Evolutionary conservation across 2,329 filamentous ascomycete genomes (phyloP), one percentile per base, ranked within the genome.

Genomic region (Arthrobotrys megalospora): DNA sequence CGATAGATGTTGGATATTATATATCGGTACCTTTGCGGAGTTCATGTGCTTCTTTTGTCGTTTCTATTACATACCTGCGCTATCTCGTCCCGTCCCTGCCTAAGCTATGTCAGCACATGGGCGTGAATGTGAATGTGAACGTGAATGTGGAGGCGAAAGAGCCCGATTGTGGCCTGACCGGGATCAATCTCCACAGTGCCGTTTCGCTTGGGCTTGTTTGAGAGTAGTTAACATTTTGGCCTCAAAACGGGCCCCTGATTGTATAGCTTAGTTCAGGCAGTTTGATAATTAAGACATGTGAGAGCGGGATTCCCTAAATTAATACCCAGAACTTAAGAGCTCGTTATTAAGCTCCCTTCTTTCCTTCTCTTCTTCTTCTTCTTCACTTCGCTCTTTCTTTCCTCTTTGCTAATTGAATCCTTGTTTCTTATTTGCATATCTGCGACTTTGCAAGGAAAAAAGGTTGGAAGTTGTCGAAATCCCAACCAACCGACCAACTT

Each of bases 151-250:
- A 50, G 21, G 62, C 43, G 41, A 52, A 52, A 66, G 24, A 38
- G 32, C 12, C 43, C 32, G 45, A 66, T 66, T 66, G 32, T 66
- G 62, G 62, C 62, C 62, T 66, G 62, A 66, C 62, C 60, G 55
- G 55, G 55, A 21, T 60, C n/a, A 43, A 41, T 14, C 21, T 34
- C 10, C 19, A 24, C 16, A 50, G 16, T 10, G 14, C 24, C 24
- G 48, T 24, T 52, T 52, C 48, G 48, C 48, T 32, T 52, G 48
- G 48, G 48, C 48, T 7, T 21, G 45, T 48, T 16, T 45, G 1
- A 28, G 36, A 12, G 41, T 14, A 45, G 41, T 45, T 45, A 52
- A 32, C 48, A 52, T 52, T 52, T 52, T 53, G 50, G 50, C 50
- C 50, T 53, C 28, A 36, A 53, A 53, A 16, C 7, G 14, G 24